phyloP scores from a whole-genome alignment of 257 asterid genomes.

The Haberlea rhodopensis region DNA sequence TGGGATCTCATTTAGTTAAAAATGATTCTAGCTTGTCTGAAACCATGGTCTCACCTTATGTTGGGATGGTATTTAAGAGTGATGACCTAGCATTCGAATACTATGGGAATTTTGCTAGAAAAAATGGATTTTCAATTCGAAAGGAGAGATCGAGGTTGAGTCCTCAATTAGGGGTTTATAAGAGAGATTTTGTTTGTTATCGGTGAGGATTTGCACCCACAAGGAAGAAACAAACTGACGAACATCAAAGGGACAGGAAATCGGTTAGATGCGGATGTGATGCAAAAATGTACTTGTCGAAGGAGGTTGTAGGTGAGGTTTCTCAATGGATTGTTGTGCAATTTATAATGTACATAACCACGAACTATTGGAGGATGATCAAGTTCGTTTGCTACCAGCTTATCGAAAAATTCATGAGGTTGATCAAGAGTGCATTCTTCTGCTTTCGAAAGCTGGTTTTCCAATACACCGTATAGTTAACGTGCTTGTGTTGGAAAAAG shows the following conservation, averaged over 20 bases:
- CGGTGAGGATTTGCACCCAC: constrained; percentile 63
- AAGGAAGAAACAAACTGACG: constrained; percentile 51
- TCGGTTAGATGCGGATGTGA: constrained; percentile 70
- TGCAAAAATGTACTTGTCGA: constrained; percentile 64
- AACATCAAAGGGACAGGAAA: constrained; percentile 62
- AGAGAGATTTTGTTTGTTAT: constrained; percentile 68
- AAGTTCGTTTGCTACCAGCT: constrained; percentile 65
- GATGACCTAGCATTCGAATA: constrained; percentile 57
- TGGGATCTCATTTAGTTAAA: constrained; percentile 37
- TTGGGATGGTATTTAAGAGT: constrained; percentile 62
- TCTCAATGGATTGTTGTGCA: constrained; percentile 66
- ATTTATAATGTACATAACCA: constrained; percentile 64
- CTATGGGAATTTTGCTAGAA: constrained; percentile 63
- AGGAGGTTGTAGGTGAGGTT: constrained; percentile 53
- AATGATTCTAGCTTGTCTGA: constrained; percentile 35
- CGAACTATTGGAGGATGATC: constrained; percentile 66
- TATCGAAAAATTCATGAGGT: constrained; percentile 67
- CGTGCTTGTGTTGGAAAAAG: constrained; percentile 62
- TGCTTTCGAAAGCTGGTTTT: constrained; percentile 67
- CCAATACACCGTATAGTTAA: constrained; percentile 62
- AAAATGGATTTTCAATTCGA: constrained; percentile 56
- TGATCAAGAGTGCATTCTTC: constrained; percentile 63
- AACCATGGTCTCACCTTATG: constrained; percentile 48
- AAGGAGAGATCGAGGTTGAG: constrained; percentile 70
- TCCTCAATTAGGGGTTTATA: constrained; percentile 66